A percentile compares a stretch with the other conserved stretches of the same genome.
These are phyloP conservation scores for carrot (Daucus carota) DNA, from an alignment of 129 eudicot genomes.

Conservation along the genomic window DH1_v3.0 NC_030389.2:27828001-27828500, in stretches of 20 bases:
- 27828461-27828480: constrained; percentile 74
- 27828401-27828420: constrained; percentile 69
- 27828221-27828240: neutral
- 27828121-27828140: neutral
- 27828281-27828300: neutral
- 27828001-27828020: neutral
- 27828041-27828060: neutral
- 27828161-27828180: no score
- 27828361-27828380: constrained; percentile 68
- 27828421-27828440: constrained; percentile 75
- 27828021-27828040: neutral
- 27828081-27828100: neutral
- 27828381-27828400: constrained; percentile 83
- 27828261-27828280: neutral
- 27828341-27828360: neutral
- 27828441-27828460: constrained; percentile 56
- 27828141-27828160: neutral
- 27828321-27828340: neutral
- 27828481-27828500: constrained; percentile 89
- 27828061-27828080: neutral
- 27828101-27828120: no score
- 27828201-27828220: neutral
- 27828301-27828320: no score
- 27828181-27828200: neutral
- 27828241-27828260: neutral